Percentiles rank a stretch among this genome's conserved stretches.
Conservation (phyloP, 2,329 filamentous ascomycete species). For the Colletotrichum godetiae region DNA sequence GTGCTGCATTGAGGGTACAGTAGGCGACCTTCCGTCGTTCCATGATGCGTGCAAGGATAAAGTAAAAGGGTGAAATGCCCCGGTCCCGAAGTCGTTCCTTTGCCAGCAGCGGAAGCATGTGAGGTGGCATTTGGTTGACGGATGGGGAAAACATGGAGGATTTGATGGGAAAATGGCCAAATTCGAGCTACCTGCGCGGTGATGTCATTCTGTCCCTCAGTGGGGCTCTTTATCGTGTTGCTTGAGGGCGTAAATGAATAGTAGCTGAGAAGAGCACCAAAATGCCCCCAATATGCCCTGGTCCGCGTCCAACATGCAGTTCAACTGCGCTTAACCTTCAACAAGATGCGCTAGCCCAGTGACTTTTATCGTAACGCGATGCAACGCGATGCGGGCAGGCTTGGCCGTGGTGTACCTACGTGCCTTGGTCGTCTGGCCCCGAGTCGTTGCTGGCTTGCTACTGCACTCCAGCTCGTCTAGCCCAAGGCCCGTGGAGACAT, state of each 20-base stretch:
- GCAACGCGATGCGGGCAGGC: not conserved
- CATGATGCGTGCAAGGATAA: slow-evolving; percentile 20
- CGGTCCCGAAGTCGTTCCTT: not conserved
- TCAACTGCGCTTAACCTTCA: slow-evolving; percentile 10
- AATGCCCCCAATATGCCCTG: not conserved
- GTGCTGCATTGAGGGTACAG: slow-evolving; percentile 4
- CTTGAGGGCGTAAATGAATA: not conserved
- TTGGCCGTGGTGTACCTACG: not conserved
- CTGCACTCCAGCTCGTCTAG: slow-evolving; percentile 20
- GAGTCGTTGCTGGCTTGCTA: not conserved
- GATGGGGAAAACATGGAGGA: not conserved
- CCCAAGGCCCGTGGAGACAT: slow-evolving; percentile 23
- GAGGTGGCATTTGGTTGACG: slow-evolving; percentile 29
- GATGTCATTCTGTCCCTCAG: slow-evolving; percentile 25
- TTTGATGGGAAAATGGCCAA: not conserved
- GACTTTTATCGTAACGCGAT: slow-evolving; percentile 2
- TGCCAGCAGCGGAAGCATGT: not conserved
- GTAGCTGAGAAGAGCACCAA: not conserved
- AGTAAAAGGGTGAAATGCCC: not conserved
- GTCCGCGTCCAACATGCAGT: not conserved
- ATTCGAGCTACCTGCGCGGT: slow-evolving; percentile 5
- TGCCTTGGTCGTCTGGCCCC: not conserved
- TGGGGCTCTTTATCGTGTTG: slow-evolving; percentile 11
- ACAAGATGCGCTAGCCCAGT: slow-evolving; percentile 1
- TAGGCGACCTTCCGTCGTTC: slow-evolving; percentile 1